Percentiles rank a stretch among this genome's conserved stretches.
Conservation (phyloP, 148 eudicot species). For the Spergularia bocconei region DNA sequence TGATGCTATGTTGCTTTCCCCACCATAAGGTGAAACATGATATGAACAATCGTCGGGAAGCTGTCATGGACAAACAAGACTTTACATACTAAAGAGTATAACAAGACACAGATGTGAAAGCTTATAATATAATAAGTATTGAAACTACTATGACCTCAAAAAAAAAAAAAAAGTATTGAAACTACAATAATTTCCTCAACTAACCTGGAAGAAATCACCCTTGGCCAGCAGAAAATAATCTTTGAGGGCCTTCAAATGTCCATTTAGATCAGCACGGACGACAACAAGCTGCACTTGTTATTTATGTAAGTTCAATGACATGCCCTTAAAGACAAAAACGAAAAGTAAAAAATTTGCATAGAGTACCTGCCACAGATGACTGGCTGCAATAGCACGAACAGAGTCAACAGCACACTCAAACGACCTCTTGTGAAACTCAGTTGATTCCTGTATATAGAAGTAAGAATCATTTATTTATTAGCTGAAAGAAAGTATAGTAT, state of each 20-base stretch:
- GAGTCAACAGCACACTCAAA: conserved; percentile 90
- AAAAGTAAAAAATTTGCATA: conserved; percentile 3
- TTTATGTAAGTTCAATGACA: conserved; percentile 20
- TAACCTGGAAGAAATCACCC: conserved; percentile 98
- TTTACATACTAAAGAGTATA: not conserved
- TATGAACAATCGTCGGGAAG: not conserved
- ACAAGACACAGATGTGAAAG: conserved; percentile 10
- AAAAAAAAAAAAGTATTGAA: no score
- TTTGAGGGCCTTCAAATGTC: conserved; percentile 92
- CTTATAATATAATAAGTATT: not conserved
- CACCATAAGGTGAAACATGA: not conserved
- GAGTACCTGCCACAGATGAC: conserved; percentile 96
- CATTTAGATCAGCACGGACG: conserved; percentile 93
- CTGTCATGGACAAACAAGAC: not conserved
- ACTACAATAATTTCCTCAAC: not conserved
- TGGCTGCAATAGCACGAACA: conserved; percentile 80
- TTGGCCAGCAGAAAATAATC: conserved; percentile 95
- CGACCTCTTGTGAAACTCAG: conserved; percentile 95
- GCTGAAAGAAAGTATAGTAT: conserved; percentile 8
- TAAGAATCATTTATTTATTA: not conserved
- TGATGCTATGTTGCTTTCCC: not conserved
- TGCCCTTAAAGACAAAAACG: not conserved
- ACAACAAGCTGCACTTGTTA: conserved; percentile 80
- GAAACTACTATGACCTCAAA: no score
- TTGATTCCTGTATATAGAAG: conserved; percentile 62